A percentile compares a stretch with the other conserved stretches of the same genome.
These are phyloP conservation scores for Saturnispora quitensis DNA, from an alignment of 805 yeast genomes.

Conservation along the genomic window DNA sequence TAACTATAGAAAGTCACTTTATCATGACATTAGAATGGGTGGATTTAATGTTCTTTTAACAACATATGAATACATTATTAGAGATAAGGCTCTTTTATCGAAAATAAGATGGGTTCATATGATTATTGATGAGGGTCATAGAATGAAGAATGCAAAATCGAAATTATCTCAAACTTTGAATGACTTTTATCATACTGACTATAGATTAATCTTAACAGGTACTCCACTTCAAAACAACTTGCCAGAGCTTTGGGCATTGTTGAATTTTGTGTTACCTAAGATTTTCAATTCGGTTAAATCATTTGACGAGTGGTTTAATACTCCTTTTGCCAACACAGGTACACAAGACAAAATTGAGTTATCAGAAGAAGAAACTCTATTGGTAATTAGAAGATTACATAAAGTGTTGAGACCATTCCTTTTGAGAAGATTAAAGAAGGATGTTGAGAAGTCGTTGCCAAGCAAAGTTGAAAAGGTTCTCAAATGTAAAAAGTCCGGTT, in stretches of 20 bases:
- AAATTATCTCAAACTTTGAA: conserved; percentile 65
- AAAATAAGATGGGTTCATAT: conserved; percentile 74
- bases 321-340: conserved; percentile 82
- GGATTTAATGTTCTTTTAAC: conserved; percentile 71
- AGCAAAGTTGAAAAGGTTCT: conserved; percentile 76
- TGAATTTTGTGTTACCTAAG: conserved; percentile 75
- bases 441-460: conserved; percentile 80
- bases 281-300: conserved; percentile 80
- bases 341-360: conserved; percentile 71
- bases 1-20: conserved; percentile 56
- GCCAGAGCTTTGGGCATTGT: conserved; percentile 79
- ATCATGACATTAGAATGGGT: conserved; percentile 53
- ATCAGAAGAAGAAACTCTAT: conserved; percentile 77
- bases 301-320: conserved; percentile 84
- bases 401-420: conserved; percentile 80
- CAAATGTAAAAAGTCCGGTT: conserved; percentile 67
- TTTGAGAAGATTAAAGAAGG: conserved; percentile 74
- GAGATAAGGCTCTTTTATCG: conserved; percentile 61
- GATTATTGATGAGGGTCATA: conserved; percentile 88
- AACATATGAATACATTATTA: conserved; percentile 72
- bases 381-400: conserved; percentile 77
- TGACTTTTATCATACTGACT: conserved; percentile 62
- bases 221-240: conserved; percentile 79
- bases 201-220: conserved; percentile 77
- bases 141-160: conserved; percentile 75